Evolutionary conservation across 2,329 filamentous ascomycete species (phyloP).

Genomic region (Monosporascus sp.): DNA sequence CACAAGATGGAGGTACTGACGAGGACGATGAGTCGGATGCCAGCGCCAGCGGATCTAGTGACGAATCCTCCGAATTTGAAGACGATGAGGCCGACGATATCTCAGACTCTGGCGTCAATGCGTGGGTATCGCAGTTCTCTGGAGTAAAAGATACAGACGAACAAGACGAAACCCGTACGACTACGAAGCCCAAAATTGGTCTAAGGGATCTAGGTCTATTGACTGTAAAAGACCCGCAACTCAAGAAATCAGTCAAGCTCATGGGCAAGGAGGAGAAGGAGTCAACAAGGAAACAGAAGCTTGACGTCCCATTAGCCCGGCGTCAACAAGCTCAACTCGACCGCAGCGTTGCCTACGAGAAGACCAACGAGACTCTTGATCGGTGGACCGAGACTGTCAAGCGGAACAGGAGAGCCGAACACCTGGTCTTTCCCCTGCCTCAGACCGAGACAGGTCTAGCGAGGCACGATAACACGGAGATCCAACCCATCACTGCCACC

Average conservation of each 20-base stretch:
- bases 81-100: constrained; percentile 41
- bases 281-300: constrained; percentile 56
- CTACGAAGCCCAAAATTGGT: constrained; percentile 61
- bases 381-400: constrained; percentile 96
- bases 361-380: constrained; percentile 84
- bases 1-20: constrained; percentile 39
- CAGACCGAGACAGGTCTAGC: constrained; percentile 59
- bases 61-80: constrained; percentile 37
- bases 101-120: constrained; percentile 42
- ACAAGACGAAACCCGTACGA: constrained; percentile 41
- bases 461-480: constrained; percentile 56
- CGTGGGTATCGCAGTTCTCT: constrained; percentile 57
- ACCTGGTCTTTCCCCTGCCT: constrained; percentile 79
- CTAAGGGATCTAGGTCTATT: constrained; percentile 69
- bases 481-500: constrained; percentile 58
- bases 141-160: constrained; percentile 57
- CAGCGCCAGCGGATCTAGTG: constrained; percentile 36
- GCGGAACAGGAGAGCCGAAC: constrained; percentile 84
- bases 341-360: constrained; percentile 75
- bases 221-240: constrained; percentile 64
- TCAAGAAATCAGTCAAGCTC: constrained; percentile 75
- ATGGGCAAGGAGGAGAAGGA: constrained; percentile 57
- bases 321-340: constrained; percentile 82
- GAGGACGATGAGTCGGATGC: constrained; percentile 38
- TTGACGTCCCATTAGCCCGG: constrained; percentile 77